Evolutionary conservation across 495 filamentous ascomycete species (phyloP).

Genomic region (Haplographium delicatum): DNA sequence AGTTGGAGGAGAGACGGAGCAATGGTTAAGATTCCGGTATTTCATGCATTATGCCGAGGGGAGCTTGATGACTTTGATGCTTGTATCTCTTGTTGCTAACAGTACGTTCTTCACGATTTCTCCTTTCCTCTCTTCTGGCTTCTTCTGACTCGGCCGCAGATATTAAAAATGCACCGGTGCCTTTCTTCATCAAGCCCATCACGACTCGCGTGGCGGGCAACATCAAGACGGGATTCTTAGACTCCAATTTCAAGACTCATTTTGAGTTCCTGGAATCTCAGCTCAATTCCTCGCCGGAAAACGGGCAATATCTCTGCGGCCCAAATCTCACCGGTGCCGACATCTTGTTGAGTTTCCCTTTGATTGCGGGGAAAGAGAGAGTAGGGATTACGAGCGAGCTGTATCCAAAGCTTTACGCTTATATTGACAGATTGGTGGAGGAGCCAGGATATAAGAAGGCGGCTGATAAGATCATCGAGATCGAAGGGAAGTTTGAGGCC

Average conservation of each 20-base stretch:
- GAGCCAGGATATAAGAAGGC: constrained; percentile 54
- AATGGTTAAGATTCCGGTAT: constrained; percentile 72
- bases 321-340: constrained; percentile 69
- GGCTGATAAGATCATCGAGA: constrained; percentile 52
- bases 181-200: constrained; percentile 84
- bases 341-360: constrained; percentile 71
- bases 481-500: constrained; percentile 49
- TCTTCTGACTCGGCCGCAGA: constrained; percentile 3
- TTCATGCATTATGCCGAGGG: constrained; percentile 82
- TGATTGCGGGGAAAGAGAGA: constrained; percentile 47
- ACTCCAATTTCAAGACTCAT: constrained; percentile 58
- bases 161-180: constrained; percentile 60
- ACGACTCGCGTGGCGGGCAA: constrained; percentile 57
- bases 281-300: constrained; percentile 56
- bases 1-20: constrained; percentile 65
- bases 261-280: constrained; percentile 69
- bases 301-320: constrained; percentile 68
- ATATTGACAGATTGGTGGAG: constrained; percentile 55
- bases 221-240: constrained; percentile 54
- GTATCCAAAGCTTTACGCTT: constrained; percentile 56
- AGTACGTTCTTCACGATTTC: no score
- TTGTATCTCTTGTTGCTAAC: not conserved
- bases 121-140: no score
- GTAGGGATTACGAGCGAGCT: constrained; percentile 42
- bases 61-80: constrained; percentile 24